Conservation (phyloP, 306 rosid genomes). For the Trifolium repens region DNA sequence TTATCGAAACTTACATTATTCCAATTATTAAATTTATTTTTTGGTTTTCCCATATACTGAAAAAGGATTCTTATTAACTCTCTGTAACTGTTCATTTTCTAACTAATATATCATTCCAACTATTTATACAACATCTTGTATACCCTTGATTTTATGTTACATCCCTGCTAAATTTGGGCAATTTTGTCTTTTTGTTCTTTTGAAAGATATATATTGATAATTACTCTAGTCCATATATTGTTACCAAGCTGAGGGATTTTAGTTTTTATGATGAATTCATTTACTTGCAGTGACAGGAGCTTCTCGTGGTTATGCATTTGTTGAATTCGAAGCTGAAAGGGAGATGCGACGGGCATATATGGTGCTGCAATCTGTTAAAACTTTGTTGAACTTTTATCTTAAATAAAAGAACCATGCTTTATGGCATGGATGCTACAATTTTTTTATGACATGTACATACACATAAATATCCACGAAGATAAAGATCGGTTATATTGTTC, state of each 20-base stretch:
- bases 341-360: conserved; percentile 83
- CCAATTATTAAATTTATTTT: conserved; percentile 6
- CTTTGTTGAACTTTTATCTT: conserved; percentile 13
- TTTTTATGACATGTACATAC: neutral
- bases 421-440: neutral
- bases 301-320: conserved; percentile 91
- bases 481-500: neutral
- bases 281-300: conserved; percentile 80
- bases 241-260: conserved; percentile 7
- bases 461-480: neutral
- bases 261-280: conserved; percentile 19
- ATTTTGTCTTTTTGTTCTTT: conserved; percentile 4
- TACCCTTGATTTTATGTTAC: neutral
- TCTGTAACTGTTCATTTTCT: neutral
- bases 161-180: neutral
- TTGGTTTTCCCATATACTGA: neutral
- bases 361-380: conserved; percentile 49
- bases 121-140: conserved; percentile 1
- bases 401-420: neutral
- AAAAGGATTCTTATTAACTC: conserved; percentile 11
- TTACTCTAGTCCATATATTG: neutral
- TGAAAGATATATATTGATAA: neutral
- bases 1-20: neutral
- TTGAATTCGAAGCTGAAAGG: conserved; percentile 79
- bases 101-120: neutral